Evolutionary conservation across 1,139 yeast species (phyloP).

Genomic region (Geotrichum klebahnii): DNA sequence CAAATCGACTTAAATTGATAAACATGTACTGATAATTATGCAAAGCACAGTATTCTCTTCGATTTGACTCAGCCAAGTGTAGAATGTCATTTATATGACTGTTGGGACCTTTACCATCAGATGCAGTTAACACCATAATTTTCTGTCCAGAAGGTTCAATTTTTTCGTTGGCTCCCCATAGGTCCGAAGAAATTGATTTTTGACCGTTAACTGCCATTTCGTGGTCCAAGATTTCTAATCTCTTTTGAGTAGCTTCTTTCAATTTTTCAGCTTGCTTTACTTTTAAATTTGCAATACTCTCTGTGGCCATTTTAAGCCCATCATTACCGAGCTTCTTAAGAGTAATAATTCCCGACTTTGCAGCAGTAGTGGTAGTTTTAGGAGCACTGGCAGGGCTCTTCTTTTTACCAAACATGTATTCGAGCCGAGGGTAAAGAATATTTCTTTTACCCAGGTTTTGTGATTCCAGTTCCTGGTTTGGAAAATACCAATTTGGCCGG

Average conservation of each 20-base stretch:
- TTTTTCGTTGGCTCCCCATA: slow-evolving; percentile 2
- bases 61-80: slow-evolving; percentile 31
- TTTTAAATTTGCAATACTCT: slow-evolving; percentile 16
- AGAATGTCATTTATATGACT: slow-evolving; percentile 28
- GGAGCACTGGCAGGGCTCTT: too few species aligned
- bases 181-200: slow-evolving; percentile 6
- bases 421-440: too few species aligned
- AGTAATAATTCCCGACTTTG: too few species aligned
- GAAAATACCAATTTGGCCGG: too few species aligned
- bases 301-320: slow-evolving; percentile 20
- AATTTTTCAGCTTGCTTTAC: slow-evolving; percentile 14
- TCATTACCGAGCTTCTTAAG: too few species aligned
- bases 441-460: too few species aligned
- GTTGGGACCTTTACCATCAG: slow-evolving; percentile 33
- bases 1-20: slow-evolving; percentile 29
- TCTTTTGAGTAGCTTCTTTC: slow-evolving; percentile 17
- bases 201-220: slow-evolving; percentile 16
- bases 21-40: slow-evolving; percentile 36
- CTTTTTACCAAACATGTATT: too few species aligned
- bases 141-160: slow-evolving; percentile 26
- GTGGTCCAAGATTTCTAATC: slow-evolving; percentile 8
- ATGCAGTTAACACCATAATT: slow-evolving; percentile 34
- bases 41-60: slow-evolving; percentile 35
- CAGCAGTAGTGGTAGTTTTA: too few species aligned
- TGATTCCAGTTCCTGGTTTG: too few species aligned